These are phyloP conservation scores for Silene conica DNA, from an alignment of 148 eudicot genomes.

Conservation along the genomic window DNA sequence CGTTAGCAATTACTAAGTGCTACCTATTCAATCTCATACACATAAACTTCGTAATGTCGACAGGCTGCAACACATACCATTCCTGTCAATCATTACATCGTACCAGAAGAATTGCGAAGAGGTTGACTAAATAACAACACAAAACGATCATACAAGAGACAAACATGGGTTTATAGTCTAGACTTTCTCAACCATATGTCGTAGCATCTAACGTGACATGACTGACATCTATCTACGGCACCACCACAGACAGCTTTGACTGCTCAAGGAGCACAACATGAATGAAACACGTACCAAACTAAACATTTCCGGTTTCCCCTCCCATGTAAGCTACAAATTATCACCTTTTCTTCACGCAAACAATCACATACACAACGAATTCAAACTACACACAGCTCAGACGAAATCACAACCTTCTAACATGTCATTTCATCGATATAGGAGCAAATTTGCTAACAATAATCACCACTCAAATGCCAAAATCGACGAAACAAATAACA, in stretches of 20 bases:
- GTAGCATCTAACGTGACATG: not conserved
- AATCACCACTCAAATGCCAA: not conserved
- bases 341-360: not conserved
- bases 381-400: not conserved
- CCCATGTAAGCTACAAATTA: not conserved
- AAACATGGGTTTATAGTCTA: not conserved
- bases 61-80: not conserved
- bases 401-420: not conserved
- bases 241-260: constrained; percentile 5
- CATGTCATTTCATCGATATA: not conserved
- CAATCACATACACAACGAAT: constrained; percentile 1
- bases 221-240: not conserved
- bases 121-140: not conserved
- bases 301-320: not conserved
- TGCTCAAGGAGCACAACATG: not conserved
- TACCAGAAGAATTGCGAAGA: not conserved
- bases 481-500: constrained; percentile 5
- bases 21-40: no score
- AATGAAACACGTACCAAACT: not conserved
- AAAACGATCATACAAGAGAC: not conserved
- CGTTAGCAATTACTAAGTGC: no score
- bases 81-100: not conserved
- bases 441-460: not conserved
- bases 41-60: not conserved
- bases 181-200: not conserved